Conservation (phyloP, 2,329 filamentous ascomycete genomes). For the Alternaria arbusti region DNA sequence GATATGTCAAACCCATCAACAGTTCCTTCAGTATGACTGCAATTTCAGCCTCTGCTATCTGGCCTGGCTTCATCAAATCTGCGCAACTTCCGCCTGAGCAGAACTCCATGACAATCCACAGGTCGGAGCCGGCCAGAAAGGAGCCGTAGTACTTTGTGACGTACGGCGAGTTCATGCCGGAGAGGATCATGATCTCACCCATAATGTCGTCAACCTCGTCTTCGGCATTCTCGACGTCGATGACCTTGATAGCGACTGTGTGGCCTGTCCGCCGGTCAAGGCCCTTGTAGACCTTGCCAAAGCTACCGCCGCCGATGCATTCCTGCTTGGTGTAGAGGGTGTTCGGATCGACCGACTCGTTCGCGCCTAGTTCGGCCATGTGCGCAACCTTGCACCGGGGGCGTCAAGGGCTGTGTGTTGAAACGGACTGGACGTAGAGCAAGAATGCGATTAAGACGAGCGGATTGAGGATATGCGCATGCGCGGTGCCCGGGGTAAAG, state of each 20-base stretch:
- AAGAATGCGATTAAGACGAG: background rate
- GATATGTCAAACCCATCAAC: constrained; percentile 86
- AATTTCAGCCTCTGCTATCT: constrained; percentile 94
- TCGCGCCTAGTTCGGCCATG: constrained; percentile 40
- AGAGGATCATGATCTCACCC: constrained; percentile 96
- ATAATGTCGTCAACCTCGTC: constrained; percentile 99
- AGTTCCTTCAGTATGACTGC: constrained; percentile 93
- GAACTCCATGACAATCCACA: constrained; percentile 99
- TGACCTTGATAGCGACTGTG: constrained; percentile 96
- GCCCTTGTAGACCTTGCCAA: constrained; percentile 98
- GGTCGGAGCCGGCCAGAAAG: constrained; percentile 90
- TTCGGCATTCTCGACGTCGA: constrained; percentile 98
- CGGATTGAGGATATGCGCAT: background rate
- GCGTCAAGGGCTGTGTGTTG: background rate
- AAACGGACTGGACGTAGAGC: background rate
- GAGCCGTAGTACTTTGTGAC: constrained; percentile 98
- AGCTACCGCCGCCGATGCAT: constrained; percentile 87
- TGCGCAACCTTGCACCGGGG: background rate
- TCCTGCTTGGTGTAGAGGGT: constrained; percentile 83
- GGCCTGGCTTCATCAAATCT: constrained; percentile 91
- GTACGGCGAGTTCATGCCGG: constrained; percentile 92
- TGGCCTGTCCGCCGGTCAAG: constrained; percentile 93
- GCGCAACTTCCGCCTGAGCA: constrained; percentile 96
- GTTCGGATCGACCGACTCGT: constrained; percentile 77
- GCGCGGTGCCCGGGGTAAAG: constrained; percentile 1